Evolutionary conservation across 257 asterid species (phyloP), one percentile per base, ranked within the genome.

Genomic region (Thymus mandschuricus): DNA sequence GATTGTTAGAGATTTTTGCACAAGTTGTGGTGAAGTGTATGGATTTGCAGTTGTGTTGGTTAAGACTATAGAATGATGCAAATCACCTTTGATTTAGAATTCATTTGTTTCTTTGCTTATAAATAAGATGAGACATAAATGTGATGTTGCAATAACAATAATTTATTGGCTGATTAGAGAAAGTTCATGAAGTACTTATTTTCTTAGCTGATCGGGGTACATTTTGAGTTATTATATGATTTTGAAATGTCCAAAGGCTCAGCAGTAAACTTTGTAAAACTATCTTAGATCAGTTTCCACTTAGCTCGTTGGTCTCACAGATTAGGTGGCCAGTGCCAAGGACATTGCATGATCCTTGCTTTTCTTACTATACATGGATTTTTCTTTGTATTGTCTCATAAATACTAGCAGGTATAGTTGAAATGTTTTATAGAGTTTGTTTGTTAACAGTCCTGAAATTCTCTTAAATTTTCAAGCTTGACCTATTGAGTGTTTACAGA

Each of bases 1-100:
- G 61, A 35, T 15, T 57, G 33, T 69, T 43, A 48, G 40, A 60
- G 55, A 62, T 57, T 55, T 60, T 66, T 57, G 74, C 31, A 59
- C 31, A 68, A 71, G 60, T 34, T 43, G 71, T 64, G 41, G 33
- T 30, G 55, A 64, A 30, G 70, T 65, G 84, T 60, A 55, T 46
- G 48, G 68, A 70, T 13, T 63, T 30, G 43, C 38, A 13, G 48
- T 74, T 51, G n/a, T 40, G 31, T 28, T 29, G 31, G 21, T 33
- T 21, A 35, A 62, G n/a, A 46, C 71, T 52, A 54, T 13, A 34
- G 31, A 67, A 59, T 58, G 21, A 44, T 64, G 66, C 76, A 21
- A 46, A 54, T 28, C 43, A 29, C 46, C 60, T 69, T 62, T 61
- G 11, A 29, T 40, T 29, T 62, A 13, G 21, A 45, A 31, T 12